phyloP scores from a whole-genome alignment of 2,329 filamentous ascomycete species.

The Verticillium alfalfae region DNA sequence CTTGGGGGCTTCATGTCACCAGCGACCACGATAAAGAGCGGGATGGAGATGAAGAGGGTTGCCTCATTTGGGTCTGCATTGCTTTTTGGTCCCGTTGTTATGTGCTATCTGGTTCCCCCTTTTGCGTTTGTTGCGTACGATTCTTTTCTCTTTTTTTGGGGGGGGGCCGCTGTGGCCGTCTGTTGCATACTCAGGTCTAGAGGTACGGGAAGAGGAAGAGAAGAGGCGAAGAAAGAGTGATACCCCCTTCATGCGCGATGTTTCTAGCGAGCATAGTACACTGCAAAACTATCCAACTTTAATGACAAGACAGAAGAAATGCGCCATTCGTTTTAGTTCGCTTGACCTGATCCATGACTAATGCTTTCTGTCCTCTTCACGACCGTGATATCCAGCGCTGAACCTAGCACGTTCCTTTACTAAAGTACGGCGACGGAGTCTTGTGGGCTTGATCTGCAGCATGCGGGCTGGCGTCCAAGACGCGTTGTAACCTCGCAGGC shows the following conservation, averaged over 20 bases:
- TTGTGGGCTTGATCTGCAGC: not conserved
- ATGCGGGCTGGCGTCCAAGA: not conserved
- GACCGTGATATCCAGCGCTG: not conserved
- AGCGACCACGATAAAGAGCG: not conserved
- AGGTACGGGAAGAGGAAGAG: constrained; percentile 1
- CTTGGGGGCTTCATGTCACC: no score
- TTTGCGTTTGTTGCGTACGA: not conserved
- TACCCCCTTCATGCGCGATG: constrained; percentile 4
- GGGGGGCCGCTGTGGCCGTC: not conserved
- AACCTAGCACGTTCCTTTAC: not conserved
- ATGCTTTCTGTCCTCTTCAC: no score
- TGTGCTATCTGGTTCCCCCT: not conserved
- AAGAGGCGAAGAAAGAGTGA: constrained; percentile 4
- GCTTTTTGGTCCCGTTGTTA: not conserved
- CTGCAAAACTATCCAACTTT: not conserved
- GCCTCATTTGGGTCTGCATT: not conserved
- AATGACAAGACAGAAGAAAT: not conserved
- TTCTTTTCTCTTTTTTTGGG: not conserved
- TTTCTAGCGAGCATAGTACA: not conserved
- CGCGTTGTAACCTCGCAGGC: not conserved
- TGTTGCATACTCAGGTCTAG: not conserved
- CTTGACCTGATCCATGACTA: no score
- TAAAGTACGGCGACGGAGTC: not conserved
- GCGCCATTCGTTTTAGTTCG: not conserved
- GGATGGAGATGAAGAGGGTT: not conserved